phyloP scores from a whole-genome alignment of 805 yeast genomes.

The Monosporozyma servazzii region DNA sequence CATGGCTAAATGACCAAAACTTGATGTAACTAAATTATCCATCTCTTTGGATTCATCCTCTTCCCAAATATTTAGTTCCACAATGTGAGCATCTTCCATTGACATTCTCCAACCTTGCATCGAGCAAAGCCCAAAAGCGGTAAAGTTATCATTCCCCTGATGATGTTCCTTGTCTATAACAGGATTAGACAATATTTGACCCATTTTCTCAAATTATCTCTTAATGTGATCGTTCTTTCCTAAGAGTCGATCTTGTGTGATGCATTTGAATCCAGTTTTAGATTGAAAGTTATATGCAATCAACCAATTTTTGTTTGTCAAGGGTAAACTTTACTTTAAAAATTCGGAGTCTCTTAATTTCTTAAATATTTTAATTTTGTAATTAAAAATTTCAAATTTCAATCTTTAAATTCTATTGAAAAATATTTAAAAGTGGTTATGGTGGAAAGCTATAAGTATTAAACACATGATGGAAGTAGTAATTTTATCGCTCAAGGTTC shows the following conservation, averaged over 20 bases:
- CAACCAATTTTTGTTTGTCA: neutral
- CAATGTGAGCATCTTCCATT: slow-evolving; percentile 94
- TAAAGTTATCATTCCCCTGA: slow-evolving; percentile 53
- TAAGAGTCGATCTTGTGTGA: no score
- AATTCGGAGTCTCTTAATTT: neutral
- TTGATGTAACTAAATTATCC: slow-evolving; percentile 9
- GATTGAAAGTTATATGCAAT: no score
- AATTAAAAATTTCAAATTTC: no score
- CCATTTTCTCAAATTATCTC: slow-evolving; percentile 45
- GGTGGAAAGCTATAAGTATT: neutral
- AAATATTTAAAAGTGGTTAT: neutral
- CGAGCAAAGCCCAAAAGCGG: slow-evolving; percentile 76
- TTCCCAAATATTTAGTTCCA: slow-evolving; percentile 18
- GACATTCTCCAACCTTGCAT: slow-evolving; percentile 99
- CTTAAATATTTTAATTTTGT: neutral
- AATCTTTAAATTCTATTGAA: neutral
- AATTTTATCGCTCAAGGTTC: neutral
- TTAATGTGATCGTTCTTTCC: neutral
- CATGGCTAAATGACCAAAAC: slow-evolving; percentile 51
- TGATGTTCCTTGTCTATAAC: slow-evolving; percentile 63
- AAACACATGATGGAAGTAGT: neutral
- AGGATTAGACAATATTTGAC: slow-evolving; percentile 94
- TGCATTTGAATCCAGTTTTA: no score
- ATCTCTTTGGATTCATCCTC: slow-evolving; percentile 6
- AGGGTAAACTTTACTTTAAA: neutral